Conservation (phyloP, 768 basidiomycete species). For the Boletus vermiculosoides region DNA sequence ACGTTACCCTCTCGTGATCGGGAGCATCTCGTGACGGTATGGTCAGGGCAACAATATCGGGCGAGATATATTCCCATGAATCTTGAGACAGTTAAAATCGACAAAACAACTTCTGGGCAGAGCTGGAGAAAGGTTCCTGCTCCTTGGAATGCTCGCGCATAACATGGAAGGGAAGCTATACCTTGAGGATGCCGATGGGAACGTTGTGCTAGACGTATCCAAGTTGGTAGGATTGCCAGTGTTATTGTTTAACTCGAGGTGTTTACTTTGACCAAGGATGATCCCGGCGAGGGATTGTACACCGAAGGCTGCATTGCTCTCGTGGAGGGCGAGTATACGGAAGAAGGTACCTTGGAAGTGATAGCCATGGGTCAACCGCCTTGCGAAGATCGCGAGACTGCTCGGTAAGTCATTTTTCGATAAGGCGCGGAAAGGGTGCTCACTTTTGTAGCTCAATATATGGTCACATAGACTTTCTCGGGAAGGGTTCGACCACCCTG, state of each 20-base stretch:
- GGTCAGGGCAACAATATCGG: slow-evolving; percentile 25
- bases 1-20: slow-evolving; percentile 88
- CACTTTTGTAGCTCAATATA: slow-evolving; percentile 70
- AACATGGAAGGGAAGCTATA: slow-evolving; percentile 89
- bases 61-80: slow-evolving; percentile 19
- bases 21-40: slow-evolving; percentile 82
- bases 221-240: slow-evolving; percentile 55
- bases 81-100: slow-evolving; percentile 68
- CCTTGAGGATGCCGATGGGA: slow-evolving; percentile 91
- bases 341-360: slow-evolving; percentile 84
- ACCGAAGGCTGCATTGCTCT: slow-evolving; percentile 96
- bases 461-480: slow-evolving; percentile 95
- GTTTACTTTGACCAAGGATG: slow-evolving; percentile 49
- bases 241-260: slow-evolving; percentile 2
- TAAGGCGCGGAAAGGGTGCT: neutral
- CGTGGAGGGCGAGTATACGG: slow-evolving; percentile 94
- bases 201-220: slow-evolving; percentile 84
- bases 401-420: slow-evolving; percentile 53
- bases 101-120: slow-evolving; percentile 95
- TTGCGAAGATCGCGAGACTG: slow-evolving; percentile 82
- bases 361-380: slow-evolving; percentile 97
- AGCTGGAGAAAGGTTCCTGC: slow-evolving; percentile 83
- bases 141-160: slow-evolving; percentile 89
- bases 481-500: slow-evolving; percentile 88
- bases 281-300: slow-evolving; percentile 92